Conservation (phyloP, 2,329 filamentous ascomycete genomes). For the Tetracladium maxilliforme region DNA sequence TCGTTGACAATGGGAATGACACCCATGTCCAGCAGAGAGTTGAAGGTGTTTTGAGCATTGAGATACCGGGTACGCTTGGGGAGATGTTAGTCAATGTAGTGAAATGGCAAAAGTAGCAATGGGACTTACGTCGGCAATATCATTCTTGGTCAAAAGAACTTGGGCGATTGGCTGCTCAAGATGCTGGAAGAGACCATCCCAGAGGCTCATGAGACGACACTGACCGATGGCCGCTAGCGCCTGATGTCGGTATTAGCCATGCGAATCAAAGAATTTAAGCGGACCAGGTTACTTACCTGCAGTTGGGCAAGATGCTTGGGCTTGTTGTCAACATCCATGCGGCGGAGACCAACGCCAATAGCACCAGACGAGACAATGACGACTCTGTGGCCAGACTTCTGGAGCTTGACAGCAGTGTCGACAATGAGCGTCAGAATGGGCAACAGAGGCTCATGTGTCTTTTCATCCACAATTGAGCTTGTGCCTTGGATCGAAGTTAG, state of each 20-base stretch:
- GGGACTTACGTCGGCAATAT: slow-evolving; percentile 76
- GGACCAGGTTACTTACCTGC: slow-evolving; percentile 36
- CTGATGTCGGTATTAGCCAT: slow-evolving; percentile 17
- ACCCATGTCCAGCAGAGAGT: slow-evolving; percentile 80
- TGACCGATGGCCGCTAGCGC: slow-evolving; percentile 93
- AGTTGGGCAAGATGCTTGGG: slow-evolving; percentile 84
- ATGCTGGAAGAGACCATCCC: slow-evolving; percentile 85
- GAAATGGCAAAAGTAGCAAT: too few species aligned
- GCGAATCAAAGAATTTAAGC: too few species aligned
- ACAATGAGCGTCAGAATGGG: slow-evolving; percentile 87
- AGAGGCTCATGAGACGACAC: slow-evolving; percentile 85
- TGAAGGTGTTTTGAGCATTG: slow-evolving; percentile 92
- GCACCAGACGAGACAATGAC: slow-evolving; percentile 95
- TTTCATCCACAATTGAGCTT: slow-evolving; percentile 96
- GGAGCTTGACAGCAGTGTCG: slow-evolving; percentile 77
- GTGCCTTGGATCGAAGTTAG: slow-evolving; percentile 52
- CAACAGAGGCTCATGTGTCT: slow-evolving; percentile 82
- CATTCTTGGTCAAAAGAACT: slow-evolving; percentile 84
- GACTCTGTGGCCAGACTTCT: slow-evolving; percentile 83
- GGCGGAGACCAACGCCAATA: slow-evolving; percentile 81
- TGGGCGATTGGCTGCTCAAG: slow-evolving; percentile 85
- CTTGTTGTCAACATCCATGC: slow-evolving; percentile 76
- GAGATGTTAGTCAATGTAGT: slow-evolving; percentile 6
- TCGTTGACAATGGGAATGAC: slow-evolving; percentile 98
- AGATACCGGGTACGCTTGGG: slow-evolving; percentile 76